Conservation (phyloP, 1,284 basidiomycete genomes). For the Rhodotorula sp. region DNA sequence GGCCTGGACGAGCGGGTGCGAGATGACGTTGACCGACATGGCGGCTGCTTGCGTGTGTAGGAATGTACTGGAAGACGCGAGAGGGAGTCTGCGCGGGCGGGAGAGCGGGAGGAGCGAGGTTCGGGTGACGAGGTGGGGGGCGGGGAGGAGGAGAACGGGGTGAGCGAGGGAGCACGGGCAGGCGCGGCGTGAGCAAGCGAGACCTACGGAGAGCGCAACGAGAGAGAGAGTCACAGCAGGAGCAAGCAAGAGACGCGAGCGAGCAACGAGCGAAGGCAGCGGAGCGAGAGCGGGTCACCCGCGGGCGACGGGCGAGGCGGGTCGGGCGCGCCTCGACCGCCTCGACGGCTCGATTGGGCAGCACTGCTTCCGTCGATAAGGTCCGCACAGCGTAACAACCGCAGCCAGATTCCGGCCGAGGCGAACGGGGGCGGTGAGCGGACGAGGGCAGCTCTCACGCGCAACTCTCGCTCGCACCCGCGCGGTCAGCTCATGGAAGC, state of each 20-base stretch:
- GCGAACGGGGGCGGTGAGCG: background rate
- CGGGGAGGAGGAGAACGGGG: background rate
- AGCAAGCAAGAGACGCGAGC: background rate
- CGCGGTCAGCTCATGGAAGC: background rate
- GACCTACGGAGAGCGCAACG: too few relatives aligned
- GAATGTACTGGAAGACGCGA: background rate
- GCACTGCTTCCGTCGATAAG: too few relatives aligned
- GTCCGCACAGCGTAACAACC: background rate
- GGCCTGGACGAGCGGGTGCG: constrained; percentile 71
- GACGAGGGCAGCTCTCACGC: background rate
- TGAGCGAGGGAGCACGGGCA: background rate
- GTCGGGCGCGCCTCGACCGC: background rate
- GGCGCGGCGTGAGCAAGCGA: background rate
- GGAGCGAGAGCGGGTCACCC: constrained; percentile 1
- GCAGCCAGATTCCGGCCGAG: background rate
- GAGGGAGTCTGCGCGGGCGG: too few relatives aligned
- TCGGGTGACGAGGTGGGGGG: background rate
- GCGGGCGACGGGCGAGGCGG: background rate
- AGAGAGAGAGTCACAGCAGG: background rate
- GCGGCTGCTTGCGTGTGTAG: background rate
- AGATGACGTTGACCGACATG: constrained; percentile 57
- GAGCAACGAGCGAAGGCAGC: background rate
- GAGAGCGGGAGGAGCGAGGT: background rate
- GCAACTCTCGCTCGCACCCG: background rate
- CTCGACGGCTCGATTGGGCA: background rate